Evolutionary conservation across 176 grass and related monocot genomes (phyloP), one percentile per base, ranked within the genome.

Genomic region (Juncus inflexus): DNA sequence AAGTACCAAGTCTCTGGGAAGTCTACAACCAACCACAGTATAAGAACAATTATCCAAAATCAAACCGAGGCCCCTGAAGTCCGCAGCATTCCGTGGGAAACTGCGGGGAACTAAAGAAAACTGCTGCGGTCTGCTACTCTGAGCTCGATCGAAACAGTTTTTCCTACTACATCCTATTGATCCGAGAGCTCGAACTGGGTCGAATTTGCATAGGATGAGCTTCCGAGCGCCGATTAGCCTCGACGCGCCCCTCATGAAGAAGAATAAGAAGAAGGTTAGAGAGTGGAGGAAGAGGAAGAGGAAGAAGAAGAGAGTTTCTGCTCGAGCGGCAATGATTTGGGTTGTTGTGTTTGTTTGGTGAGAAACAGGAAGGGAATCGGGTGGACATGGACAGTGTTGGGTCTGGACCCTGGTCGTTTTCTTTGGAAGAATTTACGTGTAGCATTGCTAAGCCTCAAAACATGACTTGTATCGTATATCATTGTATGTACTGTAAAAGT

Each of bases 191-290:
- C 73, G 42, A 57, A 55, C 66, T 2, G 66, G 57, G 60, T 56
- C 49, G 16, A 63, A 62, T 61, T 63, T 61, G 8, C 81, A 55
- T 16, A 79, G 76, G 5, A 70, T 42, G 14, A 70, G 62, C 37
- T 65, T 57, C 42, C 79, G 35, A 16, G 73, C 73, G 40, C 72
- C 79, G 5, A 72, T 15, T n/a, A 66, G 49, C 60, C 59, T 78
- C 7, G 69, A 83, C 28, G 72, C 75, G 2, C 67, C 69, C 54
- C 75, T 78, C 75, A 83, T 83, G 52, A 53, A 19, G 41, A 47
- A 69, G 9, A 37, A 28, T 15, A 40, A 69, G 43, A 47, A 47
- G 43, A 47, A 2, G 43, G 9, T 47, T 0, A 1, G 6, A 47
- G 43, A 28, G 19, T 28, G 19, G 19, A 28, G 1, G 19, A 28